A percentile compares a stretch with the other conserved stretches of the same genome.
phyloP scores from a whole-genome alignment of 2,329 filamentous ascomycete species.

The Tolypocladium pustulatum region DNA sequence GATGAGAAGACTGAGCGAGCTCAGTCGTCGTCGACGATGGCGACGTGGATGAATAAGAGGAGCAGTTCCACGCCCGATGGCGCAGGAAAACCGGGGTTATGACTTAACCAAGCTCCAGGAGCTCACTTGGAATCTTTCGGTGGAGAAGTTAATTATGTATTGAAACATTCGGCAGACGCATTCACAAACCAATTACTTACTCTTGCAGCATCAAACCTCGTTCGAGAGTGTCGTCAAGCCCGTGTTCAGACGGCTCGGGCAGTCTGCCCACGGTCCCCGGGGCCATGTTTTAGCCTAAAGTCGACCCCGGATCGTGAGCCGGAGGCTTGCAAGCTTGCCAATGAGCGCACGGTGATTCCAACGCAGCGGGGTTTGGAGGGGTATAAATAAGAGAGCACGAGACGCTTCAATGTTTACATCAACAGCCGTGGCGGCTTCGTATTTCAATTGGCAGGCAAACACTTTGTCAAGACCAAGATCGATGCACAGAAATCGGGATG shows the following conservation, averaged over 20 bases:
- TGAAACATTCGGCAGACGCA: not conserved
- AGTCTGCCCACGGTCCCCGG: not conserved
- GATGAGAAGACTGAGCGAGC: not conserved
- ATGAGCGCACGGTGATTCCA: not conserved
- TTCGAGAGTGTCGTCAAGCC: not conserved
- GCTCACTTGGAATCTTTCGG: not conserved
- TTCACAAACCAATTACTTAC: not conserved
- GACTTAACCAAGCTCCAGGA: not conserved
- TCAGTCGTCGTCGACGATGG: not conserved
- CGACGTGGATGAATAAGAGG: not conserved
- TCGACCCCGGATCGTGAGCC: not conserved
- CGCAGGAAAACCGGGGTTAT: not conserved
- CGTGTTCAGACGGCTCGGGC: not conserved
- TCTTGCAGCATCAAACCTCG: not conserved
- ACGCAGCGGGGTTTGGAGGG: not conserved
- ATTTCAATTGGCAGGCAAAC: too few species aligned
- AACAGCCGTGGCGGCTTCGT: not conserved
- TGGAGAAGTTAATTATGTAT: not conserved
- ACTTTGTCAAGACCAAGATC: too few species aligned
- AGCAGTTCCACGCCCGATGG: not conserved
- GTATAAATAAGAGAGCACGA: not conserved
- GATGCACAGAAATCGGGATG: too few species aligned
- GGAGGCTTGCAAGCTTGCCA: not conserved
- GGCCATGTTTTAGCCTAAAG: not conserved
- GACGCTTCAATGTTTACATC: not conserved